These are phyloP conservation scores for Falciphora oryzae DNA, from an alignment of 2,329 filamentous ascomycete species.

Conservation along the genomic window DNA sequence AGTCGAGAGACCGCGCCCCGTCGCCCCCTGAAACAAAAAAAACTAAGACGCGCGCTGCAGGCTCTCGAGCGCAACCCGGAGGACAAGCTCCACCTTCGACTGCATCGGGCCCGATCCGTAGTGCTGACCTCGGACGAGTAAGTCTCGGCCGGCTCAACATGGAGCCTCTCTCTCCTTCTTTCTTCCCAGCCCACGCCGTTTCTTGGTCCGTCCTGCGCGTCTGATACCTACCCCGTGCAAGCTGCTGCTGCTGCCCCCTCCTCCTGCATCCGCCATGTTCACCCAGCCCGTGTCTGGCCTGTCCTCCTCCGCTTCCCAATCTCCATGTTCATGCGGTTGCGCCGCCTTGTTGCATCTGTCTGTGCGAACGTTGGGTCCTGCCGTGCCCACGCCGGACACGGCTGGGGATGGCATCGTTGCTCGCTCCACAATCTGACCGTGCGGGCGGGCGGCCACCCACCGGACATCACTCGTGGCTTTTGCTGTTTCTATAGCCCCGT, in stretches of 20 bases:
- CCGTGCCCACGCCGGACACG: too few species aligned
- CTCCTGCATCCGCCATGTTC: background rate
- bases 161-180: background rate
- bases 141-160: slow-evolving; percentile 22
- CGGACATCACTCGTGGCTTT: background rate
- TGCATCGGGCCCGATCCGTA: slow-evolving; percentile 79
- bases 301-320: too few species aligned
- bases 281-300: too few species aligned
- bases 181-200: background rate
- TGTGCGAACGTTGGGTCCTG: too few species aligned
- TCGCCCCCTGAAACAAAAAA: slow-evolving; percentile 1
- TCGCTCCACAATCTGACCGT: too few species aligned
- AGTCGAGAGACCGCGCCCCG: background rate
- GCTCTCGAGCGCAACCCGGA: slow-evolving; percentile 46
- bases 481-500: background rate
- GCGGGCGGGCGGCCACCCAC: background rate
- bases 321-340: too few species aligned
- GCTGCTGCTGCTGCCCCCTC: too few species aligned
- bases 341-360: too few species aligned
- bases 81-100: slow-evolving; percentile 70
- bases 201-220: background rate
- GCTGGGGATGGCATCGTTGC: too few species aligned
- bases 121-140: slow-evolving; percentile 73
- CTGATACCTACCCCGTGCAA: slow-evolving; percentile 4
- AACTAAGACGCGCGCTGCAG: slow-evolving; percentile 14